Evolutionary conservation across 2,329 filamentous ascomycete species (phyloP).

Genomic region (Dothistroma septosporum): DNA sequence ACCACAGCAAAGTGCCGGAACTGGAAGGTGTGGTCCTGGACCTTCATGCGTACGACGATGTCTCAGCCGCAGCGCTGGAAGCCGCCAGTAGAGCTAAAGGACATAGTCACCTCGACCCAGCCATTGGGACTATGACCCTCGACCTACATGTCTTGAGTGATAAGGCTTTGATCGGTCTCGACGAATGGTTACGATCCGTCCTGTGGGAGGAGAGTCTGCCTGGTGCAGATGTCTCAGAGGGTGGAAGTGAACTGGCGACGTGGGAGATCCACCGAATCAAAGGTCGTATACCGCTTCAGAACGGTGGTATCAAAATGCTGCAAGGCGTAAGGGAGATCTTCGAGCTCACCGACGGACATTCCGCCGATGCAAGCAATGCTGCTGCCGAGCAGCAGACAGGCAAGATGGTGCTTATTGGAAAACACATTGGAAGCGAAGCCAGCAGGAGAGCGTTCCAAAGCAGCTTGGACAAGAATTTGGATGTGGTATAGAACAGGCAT

Average conservation of each 20-base stretch:
- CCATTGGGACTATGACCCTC: conserved; percentile 79
- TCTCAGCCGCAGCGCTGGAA: conserved; percentile 61
- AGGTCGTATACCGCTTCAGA: conserved; percentile 64
- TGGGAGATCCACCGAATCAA: conserved; percentile 90
- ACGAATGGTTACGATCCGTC: conserved; percentile 75
- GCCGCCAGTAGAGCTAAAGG: conserved; percentile 63
- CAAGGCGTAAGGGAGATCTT: conserved; percentile 94
- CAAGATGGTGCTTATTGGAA: conserved; percentile 36
- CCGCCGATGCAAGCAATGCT: conserved; percentile 2
- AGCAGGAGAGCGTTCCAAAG: conserved; percentile 23
- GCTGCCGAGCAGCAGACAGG: conserved; percentile 14
- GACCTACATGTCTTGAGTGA: conserved; percentile 57
- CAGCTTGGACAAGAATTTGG: conserved; percentile 21
- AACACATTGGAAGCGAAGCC: conserved; percentile 25
- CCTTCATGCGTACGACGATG: conserved; percentile 85
- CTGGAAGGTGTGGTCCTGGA: conserved; percentile 85
- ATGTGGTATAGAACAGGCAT: neutral
- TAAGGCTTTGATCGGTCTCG: conserved; percentile 60
- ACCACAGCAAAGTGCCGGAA: conserved; percentile 72
- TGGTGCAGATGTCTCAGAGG: conserved; percentile 1
- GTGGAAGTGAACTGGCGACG: conserved; percentile 11
- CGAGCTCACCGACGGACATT: conserved; percentile 67
- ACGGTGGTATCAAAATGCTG: conserved; percentile 68
- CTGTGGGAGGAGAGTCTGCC: conserved; percentile 64
- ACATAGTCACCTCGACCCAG: conserved; percentile 86